A percentile compares a stretch with the other conserved stretches of the same genome.
Evolutionary conservation across 495 filamentous ascomycete genomes (phyloP).

Genomic region (Hypoxylon trugodes): DNA sequence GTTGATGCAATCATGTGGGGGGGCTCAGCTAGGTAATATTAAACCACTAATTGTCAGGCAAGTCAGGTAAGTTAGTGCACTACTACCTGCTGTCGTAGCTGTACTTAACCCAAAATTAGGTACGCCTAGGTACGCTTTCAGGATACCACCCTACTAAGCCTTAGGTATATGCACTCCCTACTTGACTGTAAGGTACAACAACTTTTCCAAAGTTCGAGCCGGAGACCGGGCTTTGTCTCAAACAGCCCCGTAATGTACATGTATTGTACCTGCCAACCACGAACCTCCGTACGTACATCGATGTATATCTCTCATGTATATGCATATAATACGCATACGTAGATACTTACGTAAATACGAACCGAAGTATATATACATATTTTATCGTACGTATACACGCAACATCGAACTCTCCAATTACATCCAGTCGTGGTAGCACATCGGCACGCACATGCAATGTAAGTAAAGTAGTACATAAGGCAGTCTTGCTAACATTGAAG

Average conservation of each 20-base stretch:
- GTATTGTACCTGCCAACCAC: no score
- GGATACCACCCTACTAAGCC: background rate
- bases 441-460: no score
- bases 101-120: no score
- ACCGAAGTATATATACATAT: no score
- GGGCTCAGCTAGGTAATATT: conserved; percentile 38
- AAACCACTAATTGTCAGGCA: conserved; percentile 22
- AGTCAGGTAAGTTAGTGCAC: background rate
- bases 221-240: conserved; percentile 34
- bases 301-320: background rate
- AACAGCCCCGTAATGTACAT: conserved; percentile 18
- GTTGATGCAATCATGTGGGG: conserved; percentile 47
- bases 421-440: no score
- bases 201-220: conserved; percentile 12
- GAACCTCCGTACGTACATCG: background rate
- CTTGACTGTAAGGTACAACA: conserved; percentile 12
- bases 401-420: no score
- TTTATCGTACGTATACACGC: no score
- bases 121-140: no score
- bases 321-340: background rate
- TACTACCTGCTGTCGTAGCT: conserved; percentile 6
- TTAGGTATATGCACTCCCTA: background rate
- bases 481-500: no score
- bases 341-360: no score
- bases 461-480: no score